A percentile compares a stretch with the other conserved stretches of the same genome.
Evolutionary conservation across 2,329 filamentous ascomycete species (phyloP).

Genomic region (Trichophyton schoenleinii): DNA sequence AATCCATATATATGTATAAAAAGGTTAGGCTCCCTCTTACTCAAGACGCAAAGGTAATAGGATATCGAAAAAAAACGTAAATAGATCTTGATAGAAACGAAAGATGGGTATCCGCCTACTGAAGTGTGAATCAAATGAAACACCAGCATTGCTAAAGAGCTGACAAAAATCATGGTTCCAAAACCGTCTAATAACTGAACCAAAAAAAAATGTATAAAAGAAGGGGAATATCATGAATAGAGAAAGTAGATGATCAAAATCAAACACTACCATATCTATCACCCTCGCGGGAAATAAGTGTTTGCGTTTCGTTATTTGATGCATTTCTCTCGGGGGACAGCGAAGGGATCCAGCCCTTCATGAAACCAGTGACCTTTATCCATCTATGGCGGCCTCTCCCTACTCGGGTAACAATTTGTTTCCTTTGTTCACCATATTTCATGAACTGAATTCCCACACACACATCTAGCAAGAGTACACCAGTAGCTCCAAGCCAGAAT

Average conservation of each 20-base stretch:
- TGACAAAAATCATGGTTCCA: too few relatives aligned
- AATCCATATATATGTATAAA: too few relatives aligned
- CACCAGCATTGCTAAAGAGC: too few relatives aligned
- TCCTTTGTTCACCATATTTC: slow-evolving; percentile 41
- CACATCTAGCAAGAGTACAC: slow-evolving; percentile 50
- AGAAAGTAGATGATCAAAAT: slow-evolving; percentile 5
- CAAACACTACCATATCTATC: slow-evolving; percentile 26
- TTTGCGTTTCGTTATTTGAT: slow-evolving; percentile 19
- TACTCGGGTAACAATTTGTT: slow-evolving; percentile 36
- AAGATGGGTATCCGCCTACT: too few relatives aligned
- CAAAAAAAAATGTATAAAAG: neutral
- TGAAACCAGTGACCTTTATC: slow-evolving; percentile 50
- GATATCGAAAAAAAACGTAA: too few relatives aligned
- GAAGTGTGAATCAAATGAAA: too few relatives aligned
- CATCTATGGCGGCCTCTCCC: slow-evolving; percentile 36
- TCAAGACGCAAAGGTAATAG: too few relatives aligned
- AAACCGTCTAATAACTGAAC: neutral
- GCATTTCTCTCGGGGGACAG: slow-evolving; percentile 26
- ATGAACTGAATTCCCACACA: slow-evolving; percentile 52
- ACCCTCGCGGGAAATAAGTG: slow-evolving; percentile 20
- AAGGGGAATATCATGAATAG: neutral
- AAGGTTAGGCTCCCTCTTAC: too few relatives aligned
- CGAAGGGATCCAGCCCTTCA: slow-evolving; percentile 52
- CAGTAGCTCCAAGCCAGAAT: slow-evolving; percentile 55
- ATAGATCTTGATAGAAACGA: too few relatives aligned